phyloP scores from a whole-genome alignment of 768 basidiomycete genomes.

The Phanerochaete sordida region DNA sequence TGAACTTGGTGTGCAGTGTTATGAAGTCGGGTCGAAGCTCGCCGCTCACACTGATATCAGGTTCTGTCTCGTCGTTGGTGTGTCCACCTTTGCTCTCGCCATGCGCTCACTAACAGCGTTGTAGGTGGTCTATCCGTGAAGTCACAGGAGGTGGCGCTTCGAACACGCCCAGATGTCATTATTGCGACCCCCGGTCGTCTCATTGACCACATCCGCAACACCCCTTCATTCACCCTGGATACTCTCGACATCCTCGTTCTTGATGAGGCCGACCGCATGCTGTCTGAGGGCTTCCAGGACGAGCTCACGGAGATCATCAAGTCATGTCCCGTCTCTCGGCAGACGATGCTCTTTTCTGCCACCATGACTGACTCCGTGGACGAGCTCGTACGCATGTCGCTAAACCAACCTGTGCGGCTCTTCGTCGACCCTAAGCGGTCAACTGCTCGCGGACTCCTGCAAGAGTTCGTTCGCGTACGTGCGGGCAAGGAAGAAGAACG shows the following conservation, averaged over 20 bases:
- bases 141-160: slow-evolving; percentile 82
- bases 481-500: slow-evolving; percentile 76
- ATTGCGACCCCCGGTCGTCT: slow-evolving; percentile 92
- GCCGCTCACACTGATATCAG: slow-evolving; percentile 86
- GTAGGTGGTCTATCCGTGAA: slow-evolving; percentile 91
- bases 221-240: slow-evolving; percentile 88
- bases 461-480: slow-evolving; percentile 93
- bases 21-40: slow-evolving; percentile 84
- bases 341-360: slow-evolving; percentile 98
- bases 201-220: slow-evolving; percentile 96
- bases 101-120: slow-evolving; percentile 7
- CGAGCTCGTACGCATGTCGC: slow-evolving; percentile 86
- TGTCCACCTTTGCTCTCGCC: slow-evolving; percentile 12
- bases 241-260: slow-evolving; percentile 91
- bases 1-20: slow-evolving; percentile 95
- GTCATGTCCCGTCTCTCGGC: slow-evolving; percentile 81
- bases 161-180: slow-evolving; percentile 87
- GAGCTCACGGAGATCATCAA: slow-evolving; percentile 93
- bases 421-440: slow-evolving; percentile 94
- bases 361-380: slow-evolving; percentile 98
- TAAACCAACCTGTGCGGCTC: slow-evolving; percentile 89
- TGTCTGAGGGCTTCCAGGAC: slow-evolving; percentile 92
- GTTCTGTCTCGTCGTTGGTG: slow-evolving; percentile 90
- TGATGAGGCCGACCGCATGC: slow-evolving; percentile 98
- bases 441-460: slow-evolving; percentile 80